Percentiles rank a stretch among this genome's conserved stretches.
Conservation (phyloP, 768 basidiomycete genomes). For the Pisolithus tinctorius region DNA sequence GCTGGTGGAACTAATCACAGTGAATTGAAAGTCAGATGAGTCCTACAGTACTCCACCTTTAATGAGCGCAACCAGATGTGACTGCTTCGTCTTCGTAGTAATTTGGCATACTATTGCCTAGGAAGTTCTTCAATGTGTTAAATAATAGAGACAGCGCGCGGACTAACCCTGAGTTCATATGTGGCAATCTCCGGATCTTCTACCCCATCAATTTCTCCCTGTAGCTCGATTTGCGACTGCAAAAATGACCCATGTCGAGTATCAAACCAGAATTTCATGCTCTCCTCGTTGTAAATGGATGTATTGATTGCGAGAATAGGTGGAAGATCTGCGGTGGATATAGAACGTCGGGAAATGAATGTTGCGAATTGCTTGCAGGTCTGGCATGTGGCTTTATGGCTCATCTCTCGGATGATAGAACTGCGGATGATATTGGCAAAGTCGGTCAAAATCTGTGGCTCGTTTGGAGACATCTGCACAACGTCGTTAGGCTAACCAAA, state of each 20-base stretch:
- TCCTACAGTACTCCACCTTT: slow-evolving; percentile 44
- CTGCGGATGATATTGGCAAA: slow-evolving; percentile 65
- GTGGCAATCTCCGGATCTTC: slow-evolving; percentile 49
- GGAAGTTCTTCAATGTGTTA: not conserved
- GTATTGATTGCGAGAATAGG: slow-evolving; percentile 85
- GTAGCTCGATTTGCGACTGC: slow-evolving; percentile 45
- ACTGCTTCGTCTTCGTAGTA: slow-evolving; percentile 57
- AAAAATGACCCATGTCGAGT: slow-evolving; percentile 41
- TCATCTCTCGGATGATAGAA: slow-evolving; percentile 75
- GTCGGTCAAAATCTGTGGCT: slow-evolving; percentile 34
- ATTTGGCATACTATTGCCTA: slow-evolving; percentile 84
- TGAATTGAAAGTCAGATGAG: not conserved
- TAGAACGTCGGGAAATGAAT: slow-evolving; percentile 64
- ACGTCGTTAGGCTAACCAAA: slow-evolving; percentile 1
- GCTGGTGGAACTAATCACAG: slow-evolving; percentile 46
- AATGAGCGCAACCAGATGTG: slow-evolving; percentile 85
- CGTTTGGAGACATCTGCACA: slow-evolving; percentile 30
- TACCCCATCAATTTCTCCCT: slow-evolving; percentile 52
- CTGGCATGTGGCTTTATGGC: slow-evolving; percentile 83
- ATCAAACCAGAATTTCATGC: slow-evolving; percentile 71
- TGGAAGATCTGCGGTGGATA: slow-evolving; percentile 62
- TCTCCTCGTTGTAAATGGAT: slow-evolving; percentile 70
- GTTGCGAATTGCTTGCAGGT: slow-evolving; percentile 72
- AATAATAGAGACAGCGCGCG: not conserved
- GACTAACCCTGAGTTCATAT: slow-evolving; percentile 70